phyloP scores from a whole-genome alignment of 495 filamentous ascomycete species.

The Trichoderma parareesei region DNA sequence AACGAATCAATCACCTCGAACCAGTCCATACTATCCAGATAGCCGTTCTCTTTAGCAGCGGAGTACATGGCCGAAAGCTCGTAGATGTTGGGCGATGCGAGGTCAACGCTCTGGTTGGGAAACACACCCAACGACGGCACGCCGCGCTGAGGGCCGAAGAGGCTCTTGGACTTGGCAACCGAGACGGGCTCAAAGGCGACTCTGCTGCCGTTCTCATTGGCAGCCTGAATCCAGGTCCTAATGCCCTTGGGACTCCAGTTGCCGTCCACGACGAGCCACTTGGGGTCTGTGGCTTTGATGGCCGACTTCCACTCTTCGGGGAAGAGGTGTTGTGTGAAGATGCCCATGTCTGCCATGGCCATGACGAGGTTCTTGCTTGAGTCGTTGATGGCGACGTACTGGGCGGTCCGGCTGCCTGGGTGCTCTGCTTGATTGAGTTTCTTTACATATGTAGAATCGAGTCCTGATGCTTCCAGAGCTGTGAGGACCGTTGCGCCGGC shows the following conservation, averaged over 20 bases:
- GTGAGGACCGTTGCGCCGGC: conserved; percentile 63
- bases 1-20: conserved; percentile 72
- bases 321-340: conserved; percentile 53
- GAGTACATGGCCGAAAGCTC: conserved; percentile 73
- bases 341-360: conserved; percentile 92
- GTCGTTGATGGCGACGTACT: conserved; percentile 89
- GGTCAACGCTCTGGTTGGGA: conserved; percentile 54
- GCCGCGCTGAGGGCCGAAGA: conserved; percentile 46
- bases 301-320: conserved; percentile 51
- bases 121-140: conserved; percentile 37
- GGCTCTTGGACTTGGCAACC: conserved; percentile 57
- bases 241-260: conserved; percentile 67
- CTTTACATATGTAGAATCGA: conserved; percentile 56
- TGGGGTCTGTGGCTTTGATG: conserved; percentile 47
- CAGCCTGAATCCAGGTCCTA: conserved; percentile 52
- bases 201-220: conserved; percentile 39
- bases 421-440: conserved; percentile 40
- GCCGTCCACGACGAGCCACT: conserved; percentile 71
- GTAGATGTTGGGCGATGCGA: conserved; percentile 73
- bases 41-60: conserved; percentile 49
- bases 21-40: conserved; percentile 66
- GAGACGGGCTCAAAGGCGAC: conserved; percentile 94
- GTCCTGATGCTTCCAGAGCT: conserved; percentile 49
- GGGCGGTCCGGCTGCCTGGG: conserved; percentile 58
- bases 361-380: conserved; percentile 68